Percentiles rank a stretch among this genome's conserved stretches.
phyloP scores from a whole-genome alignment of 2,329 filamentous ascomycete genomes.

The Fusarium austroafricanum region DNA sequence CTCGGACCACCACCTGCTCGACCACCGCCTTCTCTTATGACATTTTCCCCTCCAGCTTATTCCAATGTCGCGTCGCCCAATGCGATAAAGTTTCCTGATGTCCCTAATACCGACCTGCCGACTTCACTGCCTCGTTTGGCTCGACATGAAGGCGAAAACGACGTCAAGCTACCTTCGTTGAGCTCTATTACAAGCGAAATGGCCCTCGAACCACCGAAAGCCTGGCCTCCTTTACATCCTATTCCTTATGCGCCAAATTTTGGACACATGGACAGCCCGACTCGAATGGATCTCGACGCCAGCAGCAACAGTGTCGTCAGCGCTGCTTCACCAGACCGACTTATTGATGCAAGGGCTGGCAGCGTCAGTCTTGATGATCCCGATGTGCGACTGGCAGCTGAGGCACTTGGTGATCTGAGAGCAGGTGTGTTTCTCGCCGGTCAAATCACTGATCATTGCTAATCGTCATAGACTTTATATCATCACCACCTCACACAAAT shows the following conservation, averaged over 20 bases:
- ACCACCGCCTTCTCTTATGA: conserved; percentile 41
- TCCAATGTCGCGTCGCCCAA: conserved; percentile 35
- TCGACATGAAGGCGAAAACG: conserved; percentile 43
- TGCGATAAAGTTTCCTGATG: conserved; percentile 47
- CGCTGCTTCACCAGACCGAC: conserved; percentile 60
- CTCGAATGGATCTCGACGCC: conserved; percentile 62
- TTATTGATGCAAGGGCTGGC: conserved; percentile 57
- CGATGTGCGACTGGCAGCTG: conserved; percentile 76
- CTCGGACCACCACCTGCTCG: conserved; percentile 46
- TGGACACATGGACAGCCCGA: conserved; percentile 57
- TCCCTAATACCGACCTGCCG: conserved; percentile 44
- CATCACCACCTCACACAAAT: conserved; percentile 66
- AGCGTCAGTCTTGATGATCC: conserved; percentile 73
- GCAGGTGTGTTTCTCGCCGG: conserved; percentile 63
- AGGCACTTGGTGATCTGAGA: conserved; percentile 79
- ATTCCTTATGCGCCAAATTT: conserved; percentile 51
- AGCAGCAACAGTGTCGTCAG: conserved; percentile 56
- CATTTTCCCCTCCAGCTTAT: conserved; percentile 44
- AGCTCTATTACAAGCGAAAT: conserved; percentile 52
- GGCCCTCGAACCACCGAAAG: conserved; percentile 38
- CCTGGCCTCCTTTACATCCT: conserved; percentile 63
- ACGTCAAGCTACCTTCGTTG: conserved; percentile 52
- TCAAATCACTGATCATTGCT: conserved; percentile 19
- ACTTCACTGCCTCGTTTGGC: conserved; percentile 40
- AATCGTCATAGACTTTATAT: conserved; percentile 69